A percentile compares a stretch with the other conserved stretches of the same genome.
These are phyloP conservation scores for Colletotrichum tanaceti DNA, from an alignment of 2,329 filamentous ascomycete species.

Conservation along the genomic window DNA sequence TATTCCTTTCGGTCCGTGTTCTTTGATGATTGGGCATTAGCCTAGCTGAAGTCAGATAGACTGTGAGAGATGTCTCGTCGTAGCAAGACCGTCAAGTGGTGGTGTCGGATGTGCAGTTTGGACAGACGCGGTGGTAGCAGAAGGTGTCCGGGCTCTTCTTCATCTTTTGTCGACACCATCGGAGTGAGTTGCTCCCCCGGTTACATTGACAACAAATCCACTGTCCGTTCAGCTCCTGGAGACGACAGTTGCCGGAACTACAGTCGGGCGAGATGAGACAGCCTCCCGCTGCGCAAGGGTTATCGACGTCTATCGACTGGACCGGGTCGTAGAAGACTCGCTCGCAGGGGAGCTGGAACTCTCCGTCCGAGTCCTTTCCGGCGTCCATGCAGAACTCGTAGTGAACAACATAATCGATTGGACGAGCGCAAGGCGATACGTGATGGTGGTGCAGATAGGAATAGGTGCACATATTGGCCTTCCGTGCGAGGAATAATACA, in stretches of 20 bases:
- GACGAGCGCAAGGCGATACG: conserved; percentile 55
- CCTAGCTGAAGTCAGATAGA: not conserved
- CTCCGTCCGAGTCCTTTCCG: conserved; percentile 47
- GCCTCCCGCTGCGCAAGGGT: conserved; percentile 59
- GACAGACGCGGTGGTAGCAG: conserved; percentile 65
- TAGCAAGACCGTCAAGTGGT: not conserved
- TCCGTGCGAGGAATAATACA: too few relatives aligned
- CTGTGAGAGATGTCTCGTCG: not conserved
- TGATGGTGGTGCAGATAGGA: conserved; percentile 65
- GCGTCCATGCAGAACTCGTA: conserved; percentile 59
- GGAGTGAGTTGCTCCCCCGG: conserved; percentile 58
- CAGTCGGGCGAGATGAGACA: conserved; percentile 61
- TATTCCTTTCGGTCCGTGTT: not conserved
- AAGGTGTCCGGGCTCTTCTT: conserved; percentile 61
- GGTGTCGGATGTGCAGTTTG: conserved; percentile 53
- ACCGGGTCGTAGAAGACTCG: conserved; percentile 47
- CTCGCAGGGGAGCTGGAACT: conserved; percentile 42
- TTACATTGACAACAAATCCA: conserved; percentile 65
- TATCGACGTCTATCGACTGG: conserved; percentile 51
- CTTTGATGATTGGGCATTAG: not conserved
- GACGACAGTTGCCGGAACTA: conserved; percentile 60
- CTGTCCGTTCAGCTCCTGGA: conserved; percentile 59
- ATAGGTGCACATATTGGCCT: conserved; percentile 57
- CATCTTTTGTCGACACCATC: conserved; percentile 60
- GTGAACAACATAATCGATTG: conserved; percentile 55